Evolutionary conservation across 2,329 filamentous ascomycete genomes (phyloP).

Genomic region (Lachnellula occidentalis): DNA sequence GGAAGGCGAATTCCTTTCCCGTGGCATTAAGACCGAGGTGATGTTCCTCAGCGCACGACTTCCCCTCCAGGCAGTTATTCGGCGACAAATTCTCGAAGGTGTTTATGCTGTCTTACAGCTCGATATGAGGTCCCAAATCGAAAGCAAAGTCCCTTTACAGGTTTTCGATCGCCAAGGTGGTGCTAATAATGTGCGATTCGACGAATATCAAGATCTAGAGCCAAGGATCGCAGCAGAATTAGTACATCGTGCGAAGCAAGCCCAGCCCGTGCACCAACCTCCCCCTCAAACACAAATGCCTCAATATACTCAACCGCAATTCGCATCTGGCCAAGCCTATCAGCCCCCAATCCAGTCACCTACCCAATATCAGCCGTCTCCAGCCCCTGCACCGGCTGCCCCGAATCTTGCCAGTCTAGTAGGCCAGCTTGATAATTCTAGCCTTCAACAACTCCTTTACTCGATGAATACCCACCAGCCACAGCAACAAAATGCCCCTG

Average conservation of each 20-base stretch:
- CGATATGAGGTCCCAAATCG: conserved; percentile 60
- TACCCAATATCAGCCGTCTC: conserved; percentile 31
- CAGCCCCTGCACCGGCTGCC: conserved; percentile 26
- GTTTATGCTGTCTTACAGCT: conserved; percentile 81
- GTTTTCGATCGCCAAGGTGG: conserved; percentile 78
- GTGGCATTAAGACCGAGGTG: conserved; percentile 69
- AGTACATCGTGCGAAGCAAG: conserved; percentile 64
- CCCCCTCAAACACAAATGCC: conserved; percentile 28
- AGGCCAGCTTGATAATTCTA: conserved; percentile 60
- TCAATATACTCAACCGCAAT: conserved; percentile 33
- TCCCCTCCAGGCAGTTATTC: conserved; percentile 71
- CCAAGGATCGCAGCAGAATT: conserved; percentile 75
- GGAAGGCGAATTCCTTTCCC: conserved; percentile 66
- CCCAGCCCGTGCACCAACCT: conserved; percentile 29
- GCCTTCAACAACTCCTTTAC: conserved; percentile 65
- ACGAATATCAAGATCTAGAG: conserved; percentile 81
- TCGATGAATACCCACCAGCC: conserved; percentile 39
- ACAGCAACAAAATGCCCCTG: conserved; percentile 21
- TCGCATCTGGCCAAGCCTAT: conserved; percentile 33
- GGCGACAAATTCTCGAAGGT: conserved; percentile 80
- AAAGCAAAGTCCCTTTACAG: conserved; percentile 72
- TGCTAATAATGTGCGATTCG: conserved; percentile 71
- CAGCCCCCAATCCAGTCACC: conserved; percentile 32
- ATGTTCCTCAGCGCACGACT: conserved; percentile 75
- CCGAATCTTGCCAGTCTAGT: conserved; percentile 60